phyloP scores from a whole-genome alignment of 1,139 yeast genomes.

The Blastobotrys aristatus region DNA sequence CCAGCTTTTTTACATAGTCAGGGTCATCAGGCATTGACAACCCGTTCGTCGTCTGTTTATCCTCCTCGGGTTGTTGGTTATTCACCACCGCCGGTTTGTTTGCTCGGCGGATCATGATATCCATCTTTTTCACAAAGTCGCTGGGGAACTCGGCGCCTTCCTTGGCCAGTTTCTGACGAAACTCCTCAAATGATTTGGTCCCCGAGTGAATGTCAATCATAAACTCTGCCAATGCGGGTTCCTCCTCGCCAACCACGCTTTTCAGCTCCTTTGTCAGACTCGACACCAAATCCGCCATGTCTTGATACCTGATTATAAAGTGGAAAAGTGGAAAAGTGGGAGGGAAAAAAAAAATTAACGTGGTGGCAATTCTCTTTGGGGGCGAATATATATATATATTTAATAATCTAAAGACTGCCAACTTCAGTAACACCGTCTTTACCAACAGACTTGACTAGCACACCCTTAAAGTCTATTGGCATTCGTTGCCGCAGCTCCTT shows the following conservation, averaged over 20 bases:
- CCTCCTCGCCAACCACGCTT: slow-evolving; percentile 31
- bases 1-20: slow-evolving; percentile 3
- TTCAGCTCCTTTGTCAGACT: slow-evolving; percentile 33
- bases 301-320: not conserved
- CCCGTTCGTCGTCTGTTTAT: slow-evolving; percentile 20
- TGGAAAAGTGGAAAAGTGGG: not conserved
- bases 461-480: slow-evolving; percentile 96
- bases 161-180: slow-evolving; percentile 42
- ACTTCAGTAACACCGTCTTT: slow-evolving; percentile 47
- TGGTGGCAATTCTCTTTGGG: not conserved
- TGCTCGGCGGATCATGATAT: slow-evolving; percentile 32
- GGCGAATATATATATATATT: slow-evolving; percentile 17
- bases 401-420: slow-evolving; percentile 31
- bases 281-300: slow-evolving; percentile 31
- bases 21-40: slow-evolving; percentile 23
- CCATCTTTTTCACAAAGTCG: slow-evolving; percentile 39
- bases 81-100: slow-evolving; percentile 14
- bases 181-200: slow-evolving; percentile 32
- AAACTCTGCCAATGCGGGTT: slow-evolving; percentile 53
- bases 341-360: slow-evolving; percentile 1
- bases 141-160: slow-evolving; percentile 62
- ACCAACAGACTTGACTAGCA: slow-evolving; percentile 62
- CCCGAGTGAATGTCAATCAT: slow-evolving; percentile 43
- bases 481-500: slow-evolving; percentile 78
- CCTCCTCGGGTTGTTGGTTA: not conserved